Evolutionary conservation across 495 filamentous ascomycete genomes (phyloP), one percentile per base, ranked within the genome.

Genomic region (Tuber indicum): DNA sequence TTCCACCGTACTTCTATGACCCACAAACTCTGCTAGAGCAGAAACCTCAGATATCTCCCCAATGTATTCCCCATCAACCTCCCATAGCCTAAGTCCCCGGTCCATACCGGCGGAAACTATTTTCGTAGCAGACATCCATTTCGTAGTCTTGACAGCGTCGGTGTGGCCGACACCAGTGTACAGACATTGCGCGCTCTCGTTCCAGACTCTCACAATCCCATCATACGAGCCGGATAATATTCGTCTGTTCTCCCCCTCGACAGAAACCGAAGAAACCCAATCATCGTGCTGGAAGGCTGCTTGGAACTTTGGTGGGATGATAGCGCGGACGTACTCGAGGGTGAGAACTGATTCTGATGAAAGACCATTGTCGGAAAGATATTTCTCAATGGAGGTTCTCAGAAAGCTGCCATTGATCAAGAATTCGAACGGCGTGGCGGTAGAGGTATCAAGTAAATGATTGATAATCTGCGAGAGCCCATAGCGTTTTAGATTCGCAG

Each of bases 271-370:
- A 84, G 91, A 92, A 46, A 99, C 92, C 96, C 96, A 99, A 82
- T 98, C 95, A 81, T 98, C 94, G 83, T 98, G 94, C 86, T 97
- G 90, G 84, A 96, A 98, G 74, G 91, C 93, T 9, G 94, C 90
- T 66, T 94, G 89, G 84, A 93, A 92, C 19, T 91, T 86, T 36
- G 96, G 96, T 0, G 96, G 96, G 83, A 97, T 91, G 73, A 96
- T 86, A 74, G 93, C 94, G 76, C 93, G 91, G 12, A 97, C 93
- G 86, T 98, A 99, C 87, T 98, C 94, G 70, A 99, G 88, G 46
- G 91, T 91, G 44, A 99, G 85, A 5, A 91, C 93, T 14, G 91
- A 91, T 86, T 99, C 96, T 44, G 93, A 87, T 62, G 93, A 96
- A 75, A 97, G 90, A 66, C 94, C 96, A 85, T 96, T 91, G 78